Percentiles rank a stretch among this genome's conserved stretches.
phyloP scores from a whole-genome alignment of 2,329 filamentous ascomycete genomes.

The Microsporum audouinii region DNA sequence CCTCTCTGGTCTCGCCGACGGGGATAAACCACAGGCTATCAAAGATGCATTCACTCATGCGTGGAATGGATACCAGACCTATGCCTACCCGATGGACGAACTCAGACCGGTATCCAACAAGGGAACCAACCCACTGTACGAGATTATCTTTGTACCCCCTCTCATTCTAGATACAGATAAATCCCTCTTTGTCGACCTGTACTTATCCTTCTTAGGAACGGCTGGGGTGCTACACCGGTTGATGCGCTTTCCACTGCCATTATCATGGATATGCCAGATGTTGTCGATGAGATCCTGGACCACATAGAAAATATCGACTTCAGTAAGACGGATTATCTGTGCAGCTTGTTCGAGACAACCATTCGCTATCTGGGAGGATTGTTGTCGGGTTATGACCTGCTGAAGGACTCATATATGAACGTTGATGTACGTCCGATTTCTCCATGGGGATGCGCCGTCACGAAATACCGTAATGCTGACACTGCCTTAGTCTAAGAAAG shows the following conservation, averaged over 20 bases:
- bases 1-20: not conserved
- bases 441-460: not conserved
- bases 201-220: slow-evolving; percentile 47
- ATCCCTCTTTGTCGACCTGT: not conserved
- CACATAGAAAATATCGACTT: slow-evolving; percentile 64
- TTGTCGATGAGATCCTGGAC: slow-evolving; percentile 59
- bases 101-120: slow-evolving; percentile 56
- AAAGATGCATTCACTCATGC: slow-evolving; percentile 58
- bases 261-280: slow-evolving; percentile 57
- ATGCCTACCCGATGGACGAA: slow-evolving; percentile 69
- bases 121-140: slow-evolving; percentile 58
- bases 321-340: slow-evolving; percentile 44
- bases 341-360: slow-evolving; percentile 81
- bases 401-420: slow-evolving; percentile 53
- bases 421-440: slow-evolving; percentile 24
- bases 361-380: slow-evolving; percentile 79
- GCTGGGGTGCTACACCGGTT: slow-evolving; percentile 73
- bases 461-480: not conserved
- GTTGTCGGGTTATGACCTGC: slow-evolving; percentile 56
- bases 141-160: not conserved
- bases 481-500: slow-evolving; percentile 9
- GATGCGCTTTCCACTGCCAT: slow-evolving; percentile 72
- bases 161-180: not conserved
- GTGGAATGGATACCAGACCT: slow-evolving; percentile 61
- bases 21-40: slow-evolving; percentile 46